Evolutionary conservation across 495 filamentous ascomycete genomes (phyloP), one percentile per base, ranked within the genome.

Genomic region (Penicillium roqueforti): DNA sequence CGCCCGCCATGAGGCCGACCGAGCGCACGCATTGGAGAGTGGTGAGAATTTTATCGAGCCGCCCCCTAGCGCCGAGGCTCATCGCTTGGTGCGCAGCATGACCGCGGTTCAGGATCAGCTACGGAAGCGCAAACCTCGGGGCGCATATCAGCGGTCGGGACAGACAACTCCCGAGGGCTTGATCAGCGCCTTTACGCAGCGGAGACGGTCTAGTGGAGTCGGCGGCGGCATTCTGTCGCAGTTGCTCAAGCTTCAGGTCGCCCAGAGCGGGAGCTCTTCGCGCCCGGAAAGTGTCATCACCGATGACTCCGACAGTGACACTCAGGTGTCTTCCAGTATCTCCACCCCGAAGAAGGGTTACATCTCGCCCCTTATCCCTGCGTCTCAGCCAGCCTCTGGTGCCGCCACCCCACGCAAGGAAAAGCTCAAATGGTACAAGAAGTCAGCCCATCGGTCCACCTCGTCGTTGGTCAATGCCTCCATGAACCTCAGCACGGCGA

Each of bases 341-440:
- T 64, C 66, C 11, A 75, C 72, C 6, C 72, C 72, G 0, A 67
- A 66, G 49, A 63, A 65, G 20, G 66, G 64, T 25, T 59, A 62
- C 9, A 46, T 58, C 5, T 62, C 66, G 0, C 65, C 65, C 3
- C 51, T 51, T 1, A 26, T 57, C 18, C 28, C 55, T 7, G 40
- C 48, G 2, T 67, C 63, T 6, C 47, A 45, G 46, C 59, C 66
- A 4, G 32, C 61, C 0, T 82, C 83, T 19, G 83, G 83, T n/a
- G 56, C 79, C 14, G 71, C 72, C 32, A 83, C 84, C 18, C 79
- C 85, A n/a, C 72, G 72, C 53, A 71, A 75, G 50, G 76, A 79
- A 39, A 81, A 81, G 53, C 64, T 82, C 32, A 87, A 82, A 62
- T 92, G 80, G 86, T 86, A 86, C 66, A 82, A 82, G 56, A 85